Conservation (phyloP, 306 rosid species). For the Hippophae tibetana region DNA sequence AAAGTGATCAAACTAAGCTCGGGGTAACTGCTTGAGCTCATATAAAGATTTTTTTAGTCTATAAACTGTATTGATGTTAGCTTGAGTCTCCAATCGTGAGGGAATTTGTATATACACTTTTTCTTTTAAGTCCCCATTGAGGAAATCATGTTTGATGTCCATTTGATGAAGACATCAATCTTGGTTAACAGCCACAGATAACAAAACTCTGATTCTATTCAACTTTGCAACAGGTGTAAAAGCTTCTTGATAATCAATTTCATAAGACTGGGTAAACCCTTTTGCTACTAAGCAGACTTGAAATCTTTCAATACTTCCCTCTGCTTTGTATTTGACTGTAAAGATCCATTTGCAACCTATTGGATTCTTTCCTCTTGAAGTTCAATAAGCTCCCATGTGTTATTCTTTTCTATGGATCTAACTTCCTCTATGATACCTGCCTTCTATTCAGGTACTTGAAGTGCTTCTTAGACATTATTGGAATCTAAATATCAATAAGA, state of each 20-base stretch:
- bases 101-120: not conserved
- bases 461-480: not conserved
- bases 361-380: not conserved
- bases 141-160: not conserved
- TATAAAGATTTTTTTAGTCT: too few species aligned
- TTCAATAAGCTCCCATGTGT: not conserved
- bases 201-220: not conserved
- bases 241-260: not conserved
- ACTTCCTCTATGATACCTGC: not conserved
- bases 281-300: not conserved
- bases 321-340: not conserved
- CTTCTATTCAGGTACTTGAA: not conserved
- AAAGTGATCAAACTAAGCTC: too few species aligned
- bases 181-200: not conserved
- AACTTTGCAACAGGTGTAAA: not conserved
- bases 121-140: not conserved
- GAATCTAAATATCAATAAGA: not conserved
- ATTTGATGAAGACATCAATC: not conserved
- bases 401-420: not conserved
- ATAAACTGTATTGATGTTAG: too few species aligned
- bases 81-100: not conserved
- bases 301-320: not conserved
- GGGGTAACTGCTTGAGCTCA: too few species aligned
- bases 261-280: not conserved
- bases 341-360: not conserved